Evolutionary conservation across 495 filamentous ascomycete genomes (phyloP).

Genomic region (Tuber indicum): DNA sequence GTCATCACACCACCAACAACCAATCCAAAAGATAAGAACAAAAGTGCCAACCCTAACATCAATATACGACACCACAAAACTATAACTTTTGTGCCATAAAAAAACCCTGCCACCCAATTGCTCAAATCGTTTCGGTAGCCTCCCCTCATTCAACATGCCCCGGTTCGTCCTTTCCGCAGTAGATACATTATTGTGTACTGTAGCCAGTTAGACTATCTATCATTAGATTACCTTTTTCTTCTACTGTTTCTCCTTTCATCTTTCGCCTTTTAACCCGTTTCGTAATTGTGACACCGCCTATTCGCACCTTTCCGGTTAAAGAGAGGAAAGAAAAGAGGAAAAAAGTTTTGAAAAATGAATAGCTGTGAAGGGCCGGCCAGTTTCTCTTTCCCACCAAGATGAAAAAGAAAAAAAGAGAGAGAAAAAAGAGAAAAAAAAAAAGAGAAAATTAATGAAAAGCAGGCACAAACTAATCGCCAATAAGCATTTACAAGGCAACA

Average conservation of each 20-base stretch:
- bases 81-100: background rate
- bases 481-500: conserved; percentile 38
- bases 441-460: conserved; percentile 23
- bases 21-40: background rate
- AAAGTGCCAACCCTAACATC: background rate
- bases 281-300: conserved; percentile 30
- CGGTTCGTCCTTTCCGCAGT: background rate
- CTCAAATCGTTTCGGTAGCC: background rate
- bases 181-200: background rate
- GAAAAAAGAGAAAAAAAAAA: conserved; percentile 8
- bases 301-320: background rate
- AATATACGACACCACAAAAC: background rate
- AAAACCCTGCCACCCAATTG: background rate
- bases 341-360: conserved; percentile 30
- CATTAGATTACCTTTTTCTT: background rate
- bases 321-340: background rate
- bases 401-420: conserved; percentile 17
- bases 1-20: background rate
- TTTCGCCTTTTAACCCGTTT: conserved; percentile 25
- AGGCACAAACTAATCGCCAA: conserved; percentile 28
- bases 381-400: conserved; percentile 18
- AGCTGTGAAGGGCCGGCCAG: conserved; percentile 12
- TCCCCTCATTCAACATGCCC: background rate
- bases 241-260: background rate
- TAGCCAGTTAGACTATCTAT: background rate